A percentile compares a stretch with the other conserved stretches of the same genome.
These are phyloP conservation scores for Clohesyomyces aquaticus DNA, from an alignment of 495 filamentous ascomycete species.

Conservation along the genomic window DNA sequence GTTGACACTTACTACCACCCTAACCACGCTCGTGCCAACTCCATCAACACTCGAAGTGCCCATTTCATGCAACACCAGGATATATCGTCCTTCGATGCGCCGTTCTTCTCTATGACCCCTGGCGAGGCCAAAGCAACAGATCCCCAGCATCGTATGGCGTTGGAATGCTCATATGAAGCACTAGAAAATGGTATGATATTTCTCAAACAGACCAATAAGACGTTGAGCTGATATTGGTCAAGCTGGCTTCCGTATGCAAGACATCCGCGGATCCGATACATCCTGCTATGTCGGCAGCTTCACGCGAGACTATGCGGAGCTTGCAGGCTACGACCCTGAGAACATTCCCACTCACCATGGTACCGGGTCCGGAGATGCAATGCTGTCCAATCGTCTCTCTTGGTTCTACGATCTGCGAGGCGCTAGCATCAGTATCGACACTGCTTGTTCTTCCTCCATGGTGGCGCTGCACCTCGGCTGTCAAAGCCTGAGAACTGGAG, in stretches of 20 bases:
- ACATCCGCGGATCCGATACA: constrained; percentile 9
- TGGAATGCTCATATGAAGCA: constrained; percentile 8
- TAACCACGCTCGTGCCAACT: not conserved
- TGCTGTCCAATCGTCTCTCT: constrained; percentile 24
- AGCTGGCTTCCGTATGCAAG: constrained; percentile 10
- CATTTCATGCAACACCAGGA: not conserved
- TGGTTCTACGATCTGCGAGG: constrained; percentile 29
- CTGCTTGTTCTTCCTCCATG: constrained; percentile 22
- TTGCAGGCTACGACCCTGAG: not conserved
- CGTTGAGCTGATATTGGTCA: too few species aligned
- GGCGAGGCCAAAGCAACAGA: too few species aligned
- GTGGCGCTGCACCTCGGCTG: constrained; percentile 22
- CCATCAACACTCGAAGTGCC: not conserved
- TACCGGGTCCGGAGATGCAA: not conserved
- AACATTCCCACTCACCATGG: not conserved
- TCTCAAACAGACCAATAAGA: constrained; percentile 16
- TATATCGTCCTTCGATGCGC: too few species aligned
- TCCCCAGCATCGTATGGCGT: too few species aligned
- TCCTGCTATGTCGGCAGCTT: constrained; percentile 18
- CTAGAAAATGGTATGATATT: constrained; percentile 17
- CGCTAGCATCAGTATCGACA: constrained; percentile 24
- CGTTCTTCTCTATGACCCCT: too few species aligned
- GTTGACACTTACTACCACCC: constrained; percentile 14
- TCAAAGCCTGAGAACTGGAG: not conserved
- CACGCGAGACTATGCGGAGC: constrained; percentile 19